Base-by-base conservation (phyloP, 352 stramenopile genomes). In the Globisporangium paroecandrum region DNA sequence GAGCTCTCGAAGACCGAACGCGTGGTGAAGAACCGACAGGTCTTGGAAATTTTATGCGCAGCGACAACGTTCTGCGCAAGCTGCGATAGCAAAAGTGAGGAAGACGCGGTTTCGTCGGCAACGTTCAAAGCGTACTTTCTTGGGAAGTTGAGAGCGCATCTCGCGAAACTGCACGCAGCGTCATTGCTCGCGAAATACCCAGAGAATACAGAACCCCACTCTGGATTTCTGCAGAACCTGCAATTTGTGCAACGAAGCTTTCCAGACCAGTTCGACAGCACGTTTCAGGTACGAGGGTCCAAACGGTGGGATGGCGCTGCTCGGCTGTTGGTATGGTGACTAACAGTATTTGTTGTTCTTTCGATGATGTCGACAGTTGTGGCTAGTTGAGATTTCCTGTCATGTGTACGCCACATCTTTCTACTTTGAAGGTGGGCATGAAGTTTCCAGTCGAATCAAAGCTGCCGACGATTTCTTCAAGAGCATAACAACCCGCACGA, bases 381-480 rank as follows among this genome's bases (percentile, higher is more conserved):
- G 85, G 85, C 63, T 93, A 8, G 71, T 90, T 24, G 82, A 89
- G 56, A 58, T 89, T 38, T 82, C 79, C 7, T 90, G 75, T 49
- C 85, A 91, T 27, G 76, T 77, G 12, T 73, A 77, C 4, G 79
- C 80, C 1, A 81, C 72, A n/a, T 83, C 82, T 1, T 74, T 79
- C 49, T 67, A 78, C 8, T 71, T 75, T 25, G 53, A 61, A 27
- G 65, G 32, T 3, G 65, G 57, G 8, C 55, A 25, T 22, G 82
- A 85, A n/a, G 73, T 75, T 24, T 20, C 34, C 1, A 73, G 81
- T 29, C 62, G 83, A 18, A 69, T 91, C 27, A 59, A 74, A 13
- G 81, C 86, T 66, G 77, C 76, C 0, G 73, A 88, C 22, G 62
- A 83, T 4, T 76, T 80, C n/a, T 82, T 87, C 58, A 69, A 74